Conservation (phyloP, 768 basidiomycete species). For the Mycena belliarum region DNA sequence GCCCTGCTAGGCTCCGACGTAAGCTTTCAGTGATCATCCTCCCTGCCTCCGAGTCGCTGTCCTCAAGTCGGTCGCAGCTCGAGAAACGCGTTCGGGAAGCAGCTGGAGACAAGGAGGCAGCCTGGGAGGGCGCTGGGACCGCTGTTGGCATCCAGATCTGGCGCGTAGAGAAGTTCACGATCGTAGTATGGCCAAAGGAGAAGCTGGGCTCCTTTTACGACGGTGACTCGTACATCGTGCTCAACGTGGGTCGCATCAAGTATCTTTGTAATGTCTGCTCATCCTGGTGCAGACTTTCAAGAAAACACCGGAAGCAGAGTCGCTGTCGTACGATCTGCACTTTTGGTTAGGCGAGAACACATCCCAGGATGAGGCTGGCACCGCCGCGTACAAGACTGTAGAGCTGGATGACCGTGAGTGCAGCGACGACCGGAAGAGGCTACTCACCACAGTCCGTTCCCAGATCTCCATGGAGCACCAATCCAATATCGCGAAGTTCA, state of each 20-base stretch:
- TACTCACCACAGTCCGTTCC: too few species aligned
- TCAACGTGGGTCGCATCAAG: conserved; percentile 46
- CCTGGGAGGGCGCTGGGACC: conserved; percentile 51
- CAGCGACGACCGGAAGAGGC: too few species aligned
- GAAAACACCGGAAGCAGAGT: conserved; percentile 44
- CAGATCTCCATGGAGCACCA: conserved; percentile 56
- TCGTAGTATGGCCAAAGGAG: conserved; percentile 55
- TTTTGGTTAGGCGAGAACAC: conserved; percentile 67
- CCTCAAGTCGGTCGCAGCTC: conserved; percentile 38
- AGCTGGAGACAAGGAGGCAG: conserved; percentile 49
- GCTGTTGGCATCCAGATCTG: conserved; percentile 51
- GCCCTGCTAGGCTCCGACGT: conserved; percentile 65
- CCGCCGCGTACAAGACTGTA: conserved; percentile 67
- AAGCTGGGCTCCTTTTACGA: conserved; percentile 58
- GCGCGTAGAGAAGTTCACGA: conserved; percentile 58
- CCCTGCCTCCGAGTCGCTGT: not conserved
- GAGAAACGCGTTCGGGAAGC: conserved; percentile 58
- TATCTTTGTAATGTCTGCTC: not conserved
- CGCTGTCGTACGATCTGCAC: conserved; percentile 58
- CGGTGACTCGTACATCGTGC: conserved; percentile 67
- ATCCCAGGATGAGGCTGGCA: conserved; percentile 61
- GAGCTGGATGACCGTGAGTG: conserved; percentile 64
- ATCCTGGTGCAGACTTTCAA: conserved; percentile 53
- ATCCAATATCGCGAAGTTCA: conserved; percentile 67
- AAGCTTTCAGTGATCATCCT: conserved; percentile 23